Evolutionary conservation across 805 yeast species (phyloP), one percentile per base, ranked within the genome.

Genomic region (Cyberlindnera sargentensis): DNA sequence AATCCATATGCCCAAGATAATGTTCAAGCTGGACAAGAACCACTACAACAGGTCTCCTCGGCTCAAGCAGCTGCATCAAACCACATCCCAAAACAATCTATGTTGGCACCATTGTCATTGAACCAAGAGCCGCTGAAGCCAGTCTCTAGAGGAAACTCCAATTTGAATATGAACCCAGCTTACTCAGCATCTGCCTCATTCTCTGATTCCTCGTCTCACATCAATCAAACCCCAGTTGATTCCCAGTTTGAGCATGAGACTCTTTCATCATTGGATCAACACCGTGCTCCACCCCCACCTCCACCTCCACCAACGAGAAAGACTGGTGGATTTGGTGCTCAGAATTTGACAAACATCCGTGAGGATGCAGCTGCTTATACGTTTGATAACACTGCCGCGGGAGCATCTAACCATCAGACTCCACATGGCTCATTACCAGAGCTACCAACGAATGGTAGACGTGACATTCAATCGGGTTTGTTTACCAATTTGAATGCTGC

Each of bases 241-340:
- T 4, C 38, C 23, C 52, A 49, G 66, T 71, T 9, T 76, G 79
- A 6, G 68, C 71, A 4, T 48, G 37, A 36, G 31, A 53, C 51
- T 31, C 53, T 56, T 28, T 44, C 39, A 2, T 37, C 52, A 24
- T 58, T 50, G 31, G 50, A 58, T 6, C 62, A 57, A 39, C 62
- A 62, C 33, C 65, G 65, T 34, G 71, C 76, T 27, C 76, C 79
- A 32, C 83, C 82, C 28, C 76, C 79, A 32, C 83, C 82, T 20
- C 72, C 73, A 34, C 76, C 79, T 31, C 83, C 82, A 20, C 71
- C 73, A 33, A 66, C 81, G 2, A 70, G 82, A 58, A 77, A 75
- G 53, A 69, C 67, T 10, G 60, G 60, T 8, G 43, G 36, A 31
- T 48, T 46, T 38, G 51, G 48, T 3, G 62, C 49, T 11, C 47